These are phyloP conservation scores for Lecanoromycetidae sp. DNA, from an alignment of 2,329 filamentous ascomycete genomes.

Conservation along the genomic window DNA sequence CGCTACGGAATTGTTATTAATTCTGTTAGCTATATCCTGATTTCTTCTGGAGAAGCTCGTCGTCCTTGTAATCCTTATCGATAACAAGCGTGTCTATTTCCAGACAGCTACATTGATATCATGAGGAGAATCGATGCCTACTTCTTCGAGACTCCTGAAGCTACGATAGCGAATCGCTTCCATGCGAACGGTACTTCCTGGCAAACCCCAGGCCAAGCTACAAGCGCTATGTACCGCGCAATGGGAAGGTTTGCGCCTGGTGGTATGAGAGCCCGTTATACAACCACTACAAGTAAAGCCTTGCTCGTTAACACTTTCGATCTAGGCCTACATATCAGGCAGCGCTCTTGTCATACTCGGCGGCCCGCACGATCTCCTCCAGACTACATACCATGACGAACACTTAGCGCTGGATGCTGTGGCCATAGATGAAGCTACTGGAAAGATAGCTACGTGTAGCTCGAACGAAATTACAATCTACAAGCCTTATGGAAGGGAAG, in stretches of 20 bases:
- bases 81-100: background rate
- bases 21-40: too few species aligned
- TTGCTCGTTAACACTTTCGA: background rate
- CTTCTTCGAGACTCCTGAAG: constrained; percentile 1
- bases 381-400: constrained; percentile 83
- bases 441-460: constrained; percentile 72
- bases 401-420: constrained; percentile 58
- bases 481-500: constrained; percentile 56
- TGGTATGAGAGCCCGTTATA: constrained; percentile 41
- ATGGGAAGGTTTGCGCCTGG: constrained; percentile 61
- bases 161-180: constrained; percentile 23
- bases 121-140: constrained; percentile 6
- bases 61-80: background rate
- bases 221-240: constrained; percentile 63
- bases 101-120: constrained; percentile 1
- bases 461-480: constrained; percentile 60
- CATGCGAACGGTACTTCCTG: constrained; percentile 71
- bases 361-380: constrained; percentile 61
- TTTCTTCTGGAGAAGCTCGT: background rate
- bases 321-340: constrained; percentile 76
- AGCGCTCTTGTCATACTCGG: constrained; percentile 74
- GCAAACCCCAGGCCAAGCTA: constrained; percentile 63
- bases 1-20: background rate
- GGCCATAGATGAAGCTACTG: constrained; percentile 66
- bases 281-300: background rate